Base-by-base conservation (phyloP, 2,329 filamentous ascomycete genomes). In the Fusarium chuoi region DNA sequence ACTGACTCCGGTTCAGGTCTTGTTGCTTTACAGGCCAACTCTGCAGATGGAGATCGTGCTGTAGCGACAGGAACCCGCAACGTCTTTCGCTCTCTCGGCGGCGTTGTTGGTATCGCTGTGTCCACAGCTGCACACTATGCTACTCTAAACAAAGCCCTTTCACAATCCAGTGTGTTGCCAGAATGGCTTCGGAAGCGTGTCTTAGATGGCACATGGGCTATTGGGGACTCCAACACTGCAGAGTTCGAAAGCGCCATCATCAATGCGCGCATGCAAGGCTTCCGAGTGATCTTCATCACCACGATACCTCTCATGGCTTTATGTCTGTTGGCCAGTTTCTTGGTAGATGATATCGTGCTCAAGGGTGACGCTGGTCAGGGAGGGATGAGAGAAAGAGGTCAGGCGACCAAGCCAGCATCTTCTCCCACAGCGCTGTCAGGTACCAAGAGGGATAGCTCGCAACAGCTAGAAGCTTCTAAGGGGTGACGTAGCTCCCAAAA, bases 1-100 rank as follows among this genome's bases (percentile, higher is more conserved):
- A 20, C 20, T 30, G 22, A 62, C 12, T 24, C 0, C 0, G 0
- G 3, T 6, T 1, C 0, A 65, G 45, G 62, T 0, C 62, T 65
- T 1, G 62, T 65, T 7, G 62, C 62, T 0, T 17, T 65, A 6
- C 62, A 65, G 13, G 62, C 62, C 15, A 65, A 65, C 26, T 54
- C 59, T 14, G 59, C 46, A 9, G 39, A 65, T 2, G 15, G 64
- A 22, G 62, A 64, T 0, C 46, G 62, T 11, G 62, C 59, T 6
- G 62, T 65, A 3, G 62, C 59, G 4, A 64, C 62, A 0, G 62
- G 62, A 18, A 65, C 62, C 5, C 59, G 62, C 12, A 65, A 65
- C 7, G 62, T 65, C 7, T 65, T 65, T 35, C 62, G 62, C 2
- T 55, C 62, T 0, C 20, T 65, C 0, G 62, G 59, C 0, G 62